phyloP scores from a whole-genome alignment of 1,139 yeast species.

The Taphrina pruni region DNA sequence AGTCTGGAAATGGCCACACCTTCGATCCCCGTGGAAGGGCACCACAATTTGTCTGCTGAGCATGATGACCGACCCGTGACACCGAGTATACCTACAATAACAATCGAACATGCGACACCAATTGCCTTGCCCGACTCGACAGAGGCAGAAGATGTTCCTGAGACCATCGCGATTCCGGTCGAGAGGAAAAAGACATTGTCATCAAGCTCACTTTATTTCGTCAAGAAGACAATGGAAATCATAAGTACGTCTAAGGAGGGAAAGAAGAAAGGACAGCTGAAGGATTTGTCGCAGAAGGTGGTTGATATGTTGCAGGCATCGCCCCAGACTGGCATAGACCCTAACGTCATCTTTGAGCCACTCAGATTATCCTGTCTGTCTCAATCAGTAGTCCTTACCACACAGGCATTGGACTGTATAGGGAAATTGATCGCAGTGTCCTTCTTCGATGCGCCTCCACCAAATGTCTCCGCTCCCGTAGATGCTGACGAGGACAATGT shows the following conservation, averaged over 20 bases:
- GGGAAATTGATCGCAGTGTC: slow-evolving; percentile 71
- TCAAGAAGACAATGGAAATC: slow-evolving; percentile 58
- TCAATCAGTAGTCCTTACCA: slow-evolving; percentile 60
- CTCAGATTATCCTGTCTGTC: slow-evolving; percentile 65
- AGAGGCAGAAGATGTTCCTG: not conserved
- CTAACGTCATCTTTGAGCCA: slow-evolving; percentile 64
- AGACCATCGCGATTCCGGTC: not conserved
- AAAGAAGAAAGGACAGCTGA: slow-evolving; percentile 57
- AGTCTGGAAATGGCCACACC: not conserved
- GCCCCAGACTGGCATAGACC: slow-evolving; percentile 53
- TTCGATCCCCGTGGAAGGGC: not conserved
- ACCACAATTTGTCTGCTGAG: not conserved
- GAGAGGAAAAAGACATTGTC: slow-evolving; percentile 14
- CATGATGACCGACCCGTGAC: slow-evolving; percentile 5
- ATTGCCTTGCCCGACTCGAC: not conserved
- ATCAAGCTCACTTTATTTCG: slow-evolving; percentile 49
- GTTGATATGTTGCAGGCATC: slow-evolving; percentile 50
- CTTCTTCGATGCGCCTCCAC: slow-evolving; percentile 60
- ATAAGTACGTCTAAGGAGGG: slow-evolving; percentile 60
- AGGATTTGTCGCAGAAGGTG: slow-evolving; percentile 56
- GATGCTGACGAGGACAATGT: slow-evolving; percentile 46
- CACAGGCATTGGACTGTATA: slow-evolving; percentile 67
- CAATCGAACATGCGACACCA: slow-evolving; percentile 11
- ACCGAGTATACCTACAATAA: slow-evolving; percentile 2
- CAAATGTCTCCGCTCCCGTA: slow-evolving; percentile 51